Base-by-base conservation (phyloP, 2,329 filamentous ascomycete species). In the Fusarium oxysporum region DNA sequence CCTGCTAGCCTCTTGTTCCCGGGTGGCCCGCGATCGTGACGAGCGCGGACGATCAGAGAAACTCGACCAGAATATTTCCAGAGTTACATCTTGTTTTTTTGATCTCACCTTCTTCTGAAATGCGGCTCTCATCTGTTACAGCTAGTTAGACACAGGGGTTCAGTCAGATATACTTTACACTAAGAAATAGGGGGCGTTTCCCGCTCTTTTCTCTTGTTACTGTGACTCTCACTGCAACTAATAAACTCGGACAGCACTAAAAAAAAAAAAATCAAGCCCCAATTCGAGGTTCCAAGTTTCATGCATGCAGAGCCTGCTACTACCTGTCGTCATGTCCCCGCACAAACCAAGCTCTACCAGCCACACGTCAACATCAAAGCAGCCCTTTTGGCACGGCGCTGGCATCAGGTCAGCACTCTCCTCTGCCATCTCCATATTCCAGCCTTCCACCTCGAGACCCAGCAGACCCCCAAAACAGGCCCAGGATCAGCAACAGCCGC, bases 261-360 rank as follows among this genome's bases (percentile, higher is more conserved):
- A 25, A 53, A 53, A 25, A 53, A 53, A 23, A 53, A 53, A 33
- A 17, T 50, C 47, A 53, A 51, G 32, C 30, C 48, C 48, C 48
- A 23, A 25, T 37, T 40, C 57, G 25, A 48, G 37, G 60, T 54
- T 55, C 64, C 65, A 68, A 56, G 65, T 62, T 63, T 68, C 25
- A 54, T 54, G 50, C 35, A 54, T 54, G 23, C n/a, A 63, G 51
- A 62, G 44, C 23, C 41, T 25, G 25, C 25, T 25, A 25, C 25
- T 25, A 25, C 25, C 25, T 76, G 65, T 72, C 75, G 75, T 77
- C 75, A 77, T 77, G 63, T 68, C 75, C 75, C 75, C 74, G 71
- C 74, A 76, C 61, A 66, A 72, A 48, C 53, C 44, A 54, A 57
- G 65, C 60, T 50, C 50, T 63, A 28, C 55, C 55, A 75, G 65